Conservation (phyloP, 805 yeast genomes). For the Cyberlindnera americana region DNA sequence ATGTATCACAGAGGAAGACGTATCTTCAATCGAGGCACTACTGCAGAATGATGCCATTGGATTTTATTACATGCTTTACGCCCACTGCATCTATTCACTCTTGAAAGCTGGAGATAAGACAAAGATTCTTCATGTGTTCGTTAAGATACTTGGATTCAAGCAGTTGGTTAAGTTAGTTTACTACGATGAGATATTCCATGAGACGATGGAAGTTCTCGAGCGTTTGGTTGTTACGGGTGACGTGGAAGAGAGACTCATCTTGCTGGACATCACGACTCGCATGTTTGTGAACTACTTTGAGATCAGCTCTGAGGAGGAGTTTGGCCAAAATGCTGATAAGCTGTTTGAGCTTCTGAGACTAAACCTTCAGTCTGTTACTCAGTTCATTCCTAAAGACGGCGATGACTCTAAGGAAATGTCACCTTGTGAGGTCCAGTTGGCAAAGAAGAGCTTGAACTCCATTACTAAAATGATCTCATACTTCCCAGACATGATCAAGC, state of each 20-base stretch:
- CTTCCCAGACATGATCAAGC: conserved; percentile 65
- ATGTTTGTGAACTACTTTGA: conserved; percentile 47
- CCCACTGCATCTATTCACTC: conserved; percentile 78
- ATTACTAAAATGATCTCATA: conserved; percentile 59
- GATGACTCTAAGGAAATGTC: conserved; percentile 29
- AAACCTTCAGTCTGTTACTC: conserved; percentile 58
- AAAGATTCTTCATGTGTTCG: conserved; percentile 47
- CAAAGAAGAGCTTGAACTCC: conserved; percentile 47
- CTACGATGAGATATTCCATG: conserved; percentile 66
- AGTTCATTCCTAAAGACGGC: conserved; percentile 51
- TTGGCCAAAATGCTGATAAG: conserved; percentile 64
- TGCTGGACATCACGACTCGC: conserved; percentile 55
- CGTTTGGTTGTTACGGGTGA: conserved; percentile 57
- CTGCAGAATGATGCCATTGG: conserved; percentile 56
- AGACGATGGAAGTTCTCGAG: conserved; percentile 72
- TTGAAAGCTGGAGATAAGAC: conserved; percentile 36
- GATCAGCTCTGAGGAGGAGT: conserved; percentile 35
- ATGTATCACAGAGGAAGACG: conserved; percentile 51
- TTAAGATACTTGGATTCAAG: conserved; percentile 51
- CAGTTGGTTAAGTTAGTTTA: conserved; percentile 58
- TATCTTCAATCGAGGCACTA: conserved; percentile 40
- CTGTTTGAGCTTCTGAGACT: conserved; percentile 78
- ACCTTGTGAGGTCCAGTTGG: conserved; percentile 34
- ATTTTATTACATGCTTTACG: conserved; percentile 75
- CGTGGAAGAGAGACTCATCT: conserved; percentile 41